Evolutionary conservation across 108 stramenopile genomes (phyloP).

Genomic region (Fragilariopsis cylindrus): DNA sequence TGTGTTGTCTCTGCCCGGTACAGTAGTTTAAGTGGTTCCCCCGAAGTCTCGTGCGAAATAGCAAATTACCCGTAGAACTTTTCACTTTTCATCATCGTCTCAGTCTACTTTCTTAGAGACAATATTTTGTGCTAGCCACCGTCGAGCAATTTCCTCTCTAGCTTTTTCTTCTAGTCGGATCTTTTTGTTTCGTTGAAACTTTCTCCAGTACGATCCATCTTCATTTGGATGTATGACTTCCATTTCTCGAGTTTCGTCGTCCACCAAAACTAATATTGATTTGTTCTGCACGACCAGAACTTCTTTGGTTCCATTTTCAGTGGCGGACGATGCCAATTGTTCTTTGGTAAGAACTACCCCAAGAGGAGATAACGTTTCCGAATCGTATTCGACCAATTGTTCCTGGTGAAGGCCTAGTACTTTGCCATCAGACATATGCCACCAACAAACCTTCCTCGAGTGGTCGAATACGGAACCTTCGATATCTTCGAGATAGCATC

Average conservation of each 20-base stretch:
- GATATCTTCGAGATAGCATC: slow-evolving; percentile 41
- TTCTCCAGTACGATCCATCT: slow-evolving; percentile 94
- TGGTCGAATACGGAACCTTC: slow-evolving; percentile 24
- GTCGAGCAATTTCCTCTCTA: slow-evolving; percentile 73
- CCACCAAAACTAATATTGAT: slow-evolving; percentile 47
- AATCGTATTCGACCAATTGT: slow-evolving; percentile 92
- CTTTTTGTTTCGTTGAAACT: slow-evolving; percentile 92
- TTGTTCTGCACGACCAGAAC: slow-evolving; percentile 18
- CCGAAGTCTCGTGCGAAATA: no score
- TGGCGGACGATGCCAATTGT: slow-evolving; percentile 59
- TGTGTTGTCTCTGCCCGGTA: no score
- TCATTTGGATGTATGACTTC: slow-evolving; percentile 93
- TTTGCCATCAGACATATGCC: slow-evolving; percentile 89
- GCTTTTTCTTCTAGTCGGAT: slow-evolving; percentile 83
- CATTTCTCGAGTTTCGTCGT: slow-evolving; percentile 39
- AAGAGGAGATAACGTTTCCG: slow-evolving; percentile 85
- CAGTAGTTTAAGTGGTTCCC: no score
- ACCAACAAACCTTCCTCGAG: slow-evolving; percentile 60
- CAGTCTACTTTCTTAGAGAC: neutral
- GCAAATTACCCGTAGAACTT: no score
- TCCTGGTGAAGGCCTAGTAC: slow-evolving; percentile 92
- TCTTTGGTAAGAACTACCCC: slow-evolving; percentile 89
- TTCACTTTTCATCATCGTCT: no score
- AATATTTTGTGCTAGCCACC: slow-evolving; percentile 8
- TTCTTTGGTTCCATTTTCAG: neutral